Conservation (phyloP, 1,284 basidiomycete species). For the Sparassis latifolia region DNA sequence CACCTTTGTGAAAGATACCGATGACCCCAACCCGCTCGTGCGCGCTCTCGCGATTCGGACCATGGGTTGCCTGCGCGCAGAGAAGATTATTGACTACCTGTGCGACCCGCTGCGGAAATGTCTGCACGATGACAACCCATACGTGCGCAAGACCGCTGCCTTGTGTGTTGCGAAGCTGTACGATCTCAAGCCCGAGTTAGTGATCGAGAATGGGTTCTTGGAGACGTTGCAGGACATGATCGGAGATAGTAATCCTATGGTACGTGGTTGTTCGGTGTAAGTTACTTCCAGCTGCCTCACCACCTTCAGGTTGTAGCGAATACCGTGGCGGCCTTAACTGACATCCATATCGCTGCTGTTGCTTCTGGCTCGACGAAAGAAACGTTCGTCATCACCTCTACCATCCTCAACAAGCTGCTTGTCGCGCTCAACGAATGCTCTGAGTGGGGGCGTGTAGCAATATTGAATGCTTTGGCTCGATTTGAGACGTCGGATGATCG, state of each 20-base stretch:
- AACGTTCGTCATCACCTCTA: constrained; percentile 76
- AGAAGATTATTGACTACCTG: constrained; percentile 99
- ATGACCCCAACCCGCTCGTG: constrained; percentile 94
- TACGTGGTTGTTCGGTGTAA: constrained; percentile 29
- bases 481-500: constrained; percentile 84
- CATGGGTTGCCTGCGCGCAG: constrained; percentile 94
- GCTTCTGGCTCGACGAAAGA: constrained; percentile 54
- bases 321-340: constrained; percentile 87
- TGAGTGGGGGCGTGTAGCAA: constrained; percentile 96
- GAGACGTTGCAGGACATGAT: constrained; percentile 88
- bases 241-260: constrained; percentile 96
- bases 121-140: constrained; percentile 92
- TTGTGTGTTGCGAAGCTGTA: constrained; percentile 96
- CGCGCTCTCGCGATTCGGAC: constrained; percentile 95
- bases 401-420: constrained; percentile 84
- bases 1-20: constrained; percentile 96
- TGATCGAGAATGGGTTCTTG: constrained; percentile 93
- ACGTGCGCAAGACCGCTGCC: constrained; percentile 95
- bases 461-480: constrained; percentile 81
- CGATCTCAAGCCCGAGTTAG: constrained; percentile 92
- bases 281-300: not conserved
- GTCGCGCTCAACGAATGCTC: constrained; percentile 98
- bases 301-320: constrained; percentile 84
- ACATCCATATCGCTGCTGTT: constrained; percentile 76
- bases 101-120: constrained; percentile 91